Conservation (phyloP, 768 basidiomycete genomes). For the Russula sp. region DNA sequence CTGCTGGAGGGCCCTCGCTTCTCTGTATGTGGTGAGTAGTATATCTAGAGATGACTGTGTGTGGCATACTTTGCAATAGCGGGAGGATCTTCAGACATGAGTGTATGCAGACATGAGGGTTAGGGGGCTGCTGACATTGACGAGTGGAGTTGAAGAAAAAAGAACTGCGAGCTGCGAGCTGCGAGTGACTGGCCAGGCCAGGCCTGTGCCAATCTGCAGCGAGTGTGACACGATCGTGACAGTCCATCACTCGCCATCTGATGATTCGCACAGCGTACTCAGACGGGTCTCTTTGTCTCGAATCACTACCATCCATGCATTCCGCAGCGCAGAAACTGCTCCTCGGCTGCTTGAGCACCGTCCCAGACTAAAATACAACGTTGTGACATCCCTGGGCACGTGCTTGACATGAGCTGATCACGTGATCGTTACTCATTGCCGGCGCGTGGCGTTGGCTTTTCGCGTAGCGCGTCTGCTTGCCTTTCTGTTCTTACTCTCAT, state of each 20-base stretch:
- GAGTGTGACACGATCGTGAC: background rate
- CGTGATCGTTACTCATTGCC: background rate
- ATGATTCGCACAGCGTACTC: too few relatives aligned
- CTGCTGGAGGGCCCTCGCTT: constrained; percentile 70
- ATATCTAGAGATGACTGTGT: constrained; percentile 12
- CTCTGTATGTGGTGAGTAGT: constrained; percentile 37
- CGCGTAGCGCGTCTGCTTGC: background rate
- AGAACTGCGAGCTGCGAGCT: background rate
- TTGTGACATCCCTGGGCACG: background rate
- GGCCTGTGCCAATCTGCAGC: background rate
- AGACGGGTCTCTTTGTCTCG: too few relatives aligned
- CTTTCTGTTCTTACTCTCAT: too few relatives aligned
- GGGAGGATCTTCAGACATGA: constrained; percentile 37
- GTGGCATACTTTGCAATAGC: constrained; percentile 33
- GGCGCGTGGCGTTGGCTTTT: too few relatives aligned
- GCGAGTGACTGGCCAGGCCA: background rate
- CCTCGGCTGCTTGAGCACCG: too few relatives aligned
- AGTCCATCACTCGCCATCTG: background rate
- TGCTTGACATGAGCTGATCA: too few relatives aligned
- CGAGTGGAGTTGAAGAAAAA: background rate
- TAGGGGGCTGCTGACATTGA: background rate
- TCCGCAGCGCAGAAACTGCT: too few relatives aligned
- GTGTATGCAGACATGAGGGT: constrained; percentile 14
- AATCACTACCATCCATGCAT: too few relatives aligned
- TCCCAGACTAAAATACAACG: too few relatives aligned